Base-by-base conservation (phyloP, 139 green algal species). In the Ulvella scutata region DNA sequence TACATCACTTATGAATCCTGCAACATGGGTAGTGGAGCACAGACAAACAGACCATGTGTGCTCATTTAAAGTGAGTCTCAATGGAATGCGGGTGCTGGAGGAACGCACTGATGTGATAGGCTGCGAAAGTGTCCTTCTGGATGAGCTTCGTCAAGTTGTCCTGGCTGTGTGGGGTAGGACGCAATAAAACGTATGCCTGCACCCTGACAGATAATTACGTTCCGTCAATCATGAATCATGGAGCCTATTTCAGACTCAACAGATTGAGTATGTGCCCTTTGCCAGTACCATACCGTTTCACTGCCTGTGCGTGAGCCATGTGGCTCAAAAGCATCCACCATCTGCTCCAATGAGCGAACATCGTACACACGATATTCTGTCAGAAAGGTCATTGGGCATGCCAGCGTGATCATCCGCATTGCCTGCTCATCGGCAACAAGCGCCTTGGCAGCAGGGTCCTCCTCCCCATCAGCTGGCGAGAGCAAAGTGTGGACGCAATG, bases 331-430 rank as follows among this genome's bases (percentile, higher is more conserved):
- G 51, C 31, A 67, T 67, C 51, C 13, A 67, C 51, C 31, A 67
- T n/a, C n/a, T 26, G 51, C 51, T 67, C 51, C 6, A 67, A 26
- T 7, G 51, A 67, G 9, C 51, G 51, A 7, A 67, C 33, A 26
- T 67, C 51, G 17, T 67, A 67, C n/a, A 67, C 51, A 1, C 51
- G 10, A 67, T 67, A 67, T 26, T 67, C 51, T 23, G 51, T 67
- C 6, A 67, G 51, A 26, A 67, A 67, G 13, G 51, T 67, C 51
- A 67, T 67, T 67, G 51, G 51, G 20, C 51, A 67, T 29, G 51
- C 33, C 20, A 67, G 51, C 51, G 51, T 67, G 51, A 67, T 67
- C 51, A 67, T 67, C n/a, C 51, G 51, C 51, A 67, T 67, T 6
- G 51, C 51, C 51, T 67, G 51, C 51, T 67, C 51, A 26, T 67